These are phyloP conservation scores for Myriosclerotinia curreyana DNA, from an alignment of 2,329 filamentous ascomycete species.

Conservation along the genomic window DNA sequence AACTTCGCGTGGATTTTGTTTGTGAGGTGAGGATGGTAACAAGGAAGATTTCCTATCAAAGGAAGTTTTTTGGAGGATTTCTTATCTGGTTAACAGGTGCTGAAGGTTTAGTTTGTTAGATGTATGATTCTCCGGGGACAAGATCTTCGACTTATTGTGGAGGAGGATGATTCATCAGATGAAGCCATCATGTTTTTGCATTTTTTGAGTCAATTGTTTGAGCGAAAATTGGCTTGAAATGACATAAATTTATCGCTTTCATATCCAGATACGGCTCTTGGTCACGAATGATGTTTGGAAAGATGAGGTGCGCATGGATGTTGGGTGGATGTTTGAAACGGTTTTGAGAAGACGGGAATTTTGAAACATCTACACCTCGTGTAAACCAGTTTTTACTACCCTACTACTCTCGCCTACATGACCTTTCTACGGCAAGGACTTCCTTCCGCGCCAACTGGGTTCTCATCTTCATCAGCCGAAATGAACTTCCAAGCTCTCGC, in stretches of 20 bases:
- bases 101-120: conserved; percentile 1
- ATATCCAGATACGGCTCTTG: neutral
- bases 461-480: no score
- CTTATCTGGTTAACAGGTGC: neutral
- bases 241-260: neutral
- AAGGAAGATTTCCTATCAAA: neutral
- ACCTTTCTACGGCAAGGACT: no score
- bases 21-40: neutral
- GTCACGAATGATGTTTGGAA: conserved; percentile 11
- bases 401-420: no score
- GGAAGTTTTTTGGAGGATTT: neutral
- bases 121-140: neutral
- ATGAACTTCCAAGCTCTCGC: no score
- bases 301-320: neutral
- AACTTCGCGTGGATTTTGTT: neutral
- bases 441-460: no score
- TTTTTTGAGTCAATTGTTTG: neutral
- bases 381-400: neutral
- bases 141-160: neutral
- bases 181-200: neutral
- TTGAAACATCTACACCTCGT: neutral
- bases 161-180: neutral
- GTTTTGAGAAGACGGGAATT: neutral
- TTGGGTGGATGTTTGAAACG: conserved; percentile 1
- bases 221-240: neutral